phyloP scores from a whole-genome alignment of 495 filamentous ascomycete species.

The Trypethelium eluteriae region DNA sequence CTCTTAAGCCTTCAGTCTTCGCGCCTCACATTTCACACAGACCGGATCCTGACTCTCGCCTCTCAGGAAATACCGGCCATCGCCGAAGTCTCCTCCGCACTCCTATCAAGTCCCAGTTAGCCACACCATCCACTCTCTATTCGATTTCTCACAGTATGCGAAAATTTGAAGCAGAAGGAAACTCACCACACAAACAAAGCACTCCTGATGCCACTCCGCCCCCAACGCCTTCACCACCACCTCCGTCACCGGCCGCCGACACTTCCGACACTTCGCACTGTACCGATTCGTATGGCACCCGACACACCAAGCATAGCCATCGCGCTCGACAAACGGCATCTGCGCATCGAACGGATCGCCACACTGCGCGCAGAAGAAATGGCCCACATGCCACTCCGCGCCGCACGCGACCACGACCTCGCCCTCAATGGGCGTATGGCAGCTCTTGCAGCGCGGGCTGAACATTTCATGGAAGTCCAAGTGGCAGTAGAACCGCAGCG shows the following conservation, averaged over 20 bases:
- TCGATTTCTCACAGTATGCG: background rate
- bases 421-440: constrained; percentile 96
- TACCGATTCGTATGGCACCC: constrained; percentile 86
- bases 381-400: constrained; percentile 90
- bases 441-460: constrained; percentile 88
- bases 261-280: constrained; percentile 77
- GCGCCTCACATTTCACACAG: constrained; percentile 58
- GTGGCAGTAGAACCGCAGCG: constrained; percentile 87
- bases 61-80: constrained; percentile 58
- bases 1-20: constrained; percentile 50
- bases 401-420: constrained; percentile 91
- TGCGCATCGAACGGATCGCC: constrained; percentile 82
- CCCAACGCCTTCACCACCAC: constrained; percentile 80
- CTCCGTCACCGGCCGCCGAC: constrained; percentile 74
- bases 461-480: constrained; percentile 95
- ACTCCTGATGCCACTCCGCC: constrained; percentile 86
- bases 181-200: constrained; percentile 69
- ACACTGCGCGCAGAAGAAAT: constrained; percentile 99
- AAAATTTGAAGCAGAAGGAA: constrained; percentile 10
- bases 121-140: background rate
- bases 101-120: constrained; percentile 38
- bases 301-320: constrained; percentile 98
- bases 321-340: constrained; percentile 91
- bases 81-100: constrained; percentile 53
- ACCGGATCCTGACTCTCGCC: constrained; percentile 51